These are phyloP conservation scores for Pleurotus sapidus DNA, from an alignment of 768 basidiomycete species.

Conservation along the genomic window DNA sequence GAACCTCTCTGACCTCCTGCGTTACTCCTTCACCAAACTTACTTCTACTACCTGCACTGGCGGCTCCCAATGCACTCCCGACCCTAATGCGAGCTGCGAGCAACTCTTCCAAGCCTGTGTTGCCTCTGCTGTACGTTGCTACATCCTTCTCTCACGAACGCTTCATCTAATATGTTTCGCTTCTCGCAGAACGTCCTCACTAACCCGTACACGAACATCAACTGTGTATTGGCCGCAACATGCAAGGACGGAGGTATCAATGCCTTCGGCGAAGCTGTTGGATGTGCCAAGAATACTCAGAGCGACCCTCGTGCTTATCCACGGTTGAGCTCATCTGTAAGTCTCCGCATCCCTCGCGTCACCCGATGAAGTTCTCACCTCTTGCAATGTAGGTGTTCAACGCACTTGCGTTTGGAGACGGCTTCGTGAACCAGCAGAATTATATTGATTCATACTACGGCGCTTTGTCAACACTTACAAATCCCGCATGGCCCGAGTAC, in stretches of 20 bases:
- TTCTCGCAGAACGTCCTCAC: slow-evolving; percentile 8
- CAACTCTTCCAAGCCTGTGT: slow-evolving; percentile 11
- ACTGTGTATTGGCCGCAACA: slow-evolving; percentile 10
- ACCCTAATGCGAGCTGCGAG: slow-evolving; percentile 11
- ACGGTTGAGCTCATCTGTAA: slow-evolving; percentile 8
- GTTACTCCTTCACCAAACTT: slow-evolving; percentile 9
- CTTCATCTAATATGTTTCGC: not conserved
- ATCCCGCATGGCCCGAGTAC: slow-evolving; percentile 11
- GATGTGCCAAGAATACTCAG: slow-evolving; percentile 10
- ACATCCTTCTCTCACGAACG: not conserved
- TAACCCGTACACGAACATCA: slow-evolving; percentile 8
- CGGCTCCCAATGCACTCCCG: not conserved
- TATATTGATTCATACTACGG: slow-evolving; percentile 13
- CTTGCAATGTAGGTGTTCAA: slow-evolving; percentile 6
- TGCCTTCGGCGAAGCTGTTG: slow-evolving; percentile 11
- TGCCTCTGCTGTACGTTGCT: not conserved
- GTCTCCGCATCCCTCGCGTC: not conserved
- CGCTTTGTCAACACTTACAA: slow-evolving; percentile 7
- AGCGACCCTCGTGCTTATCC: slow-evolving; percentile 9
- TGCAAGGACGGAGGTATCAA: slow-evolving; percentile 8
- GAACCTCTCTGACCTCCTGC: slow-evolving; percentile 12
- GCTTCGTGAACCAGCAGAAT: slow-evolving; percentile 8
- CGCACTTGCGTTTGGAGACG: not conserved
- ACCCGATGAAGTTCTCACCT: not conserved
- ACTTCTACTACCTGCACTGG: slow-evolving; percentile 8